Evolutionary conservation across 2,329 filamentous ascomycete species (phyloP).

Genomic region (Aspergillus persii): DNA sequence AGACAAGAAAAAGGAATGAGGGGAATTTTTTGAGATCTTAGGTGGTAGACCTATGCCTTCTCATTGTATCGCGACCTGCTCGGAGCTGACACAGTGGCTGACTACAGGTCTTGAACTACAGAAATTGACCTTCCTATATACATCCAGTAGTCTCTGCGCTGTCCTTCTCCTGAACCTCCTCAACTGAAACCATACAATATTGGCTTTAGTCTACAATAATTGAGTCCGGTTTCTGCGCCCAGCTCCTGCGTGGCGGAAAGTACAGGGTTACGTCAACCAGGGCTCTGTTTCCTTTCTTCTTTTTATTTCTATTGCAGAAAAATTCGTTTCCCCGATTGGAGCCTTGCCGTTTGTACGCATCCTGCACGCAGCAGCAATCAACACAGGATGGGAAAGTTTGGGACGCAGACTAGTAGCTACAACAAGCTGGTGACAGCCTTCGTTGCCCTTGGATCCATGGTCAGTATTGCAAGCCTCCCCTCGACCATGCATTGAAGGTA

Average conservation of each 20-base stretch:
- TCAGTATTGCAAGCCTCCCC: conserved; percentile 18
- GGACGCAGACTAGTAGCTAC: conserved; percentile 38
- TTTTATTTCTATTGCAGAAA: neutral
- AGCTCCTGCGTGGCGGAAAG: neutral
- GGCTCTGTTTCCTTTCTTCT: neutral
- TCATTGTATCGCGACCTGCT: too few relatives aligned
- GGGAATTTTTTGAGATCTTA: too few relatives aligned
- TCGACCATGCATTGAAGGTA: neutral
- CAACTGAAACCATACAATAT: neutral
- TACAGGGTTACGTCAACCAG: neutral
- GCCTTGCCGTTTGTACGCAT: neutral
- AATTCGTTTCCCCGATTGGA: neutral
- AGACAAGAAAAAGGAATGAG: too few relatives aligned
- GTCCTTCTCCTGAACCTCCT: neutral
- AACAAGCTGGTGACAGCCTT: conserved; percentile 40
- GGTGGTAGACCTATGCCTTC: too few relatives aligned
- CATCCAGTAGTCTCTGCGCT: too few relatives aligned
- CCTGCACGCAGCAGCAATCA: neutral
- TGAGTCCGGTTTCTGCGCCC: neutral
- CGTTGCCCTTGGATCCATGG: conserved; percentile 41
- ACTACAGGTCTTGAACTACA: neutral
- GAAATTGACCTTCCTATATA: neutral
- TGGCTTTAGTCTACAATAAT: neutral
- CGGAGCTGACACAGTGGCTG: neutral
- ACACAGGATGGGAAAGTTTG: conserved; percentile 29